These are phyloP conservation scores for Nyssa sinensis DNA, from an alignment of 148 eudicot species.

Conservation along the genomic window DNA sequence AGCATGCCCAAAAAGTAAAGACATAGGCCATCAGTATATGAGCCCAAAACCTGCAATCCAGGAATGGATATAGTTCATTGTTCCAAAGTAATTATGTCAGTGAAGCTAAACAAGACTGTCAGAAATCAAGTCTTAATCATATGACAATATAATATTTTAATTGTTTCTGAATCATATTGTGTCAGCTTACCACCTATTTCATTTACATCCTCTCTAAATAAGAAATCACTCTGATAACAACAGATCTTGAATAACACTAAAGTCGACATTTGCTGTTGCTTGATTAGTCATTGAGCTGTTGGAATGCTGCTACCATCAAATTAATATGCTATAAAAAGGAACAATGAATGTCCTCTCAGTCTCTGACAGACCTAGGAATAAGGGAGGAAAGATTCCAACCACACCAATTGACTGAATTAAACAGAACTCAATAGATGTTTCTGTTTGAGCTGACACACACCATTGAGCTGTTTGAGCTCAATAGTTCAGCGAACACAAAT, in stretches of 20 bases:
- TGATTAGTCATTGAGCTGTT: background rate
- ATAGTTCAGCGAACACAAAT: background rate
- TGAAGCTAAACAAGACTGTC: background rate
- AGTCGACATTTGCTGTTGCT: too few relatives aligned
- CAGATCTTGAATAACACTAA: too few relatives aligned
- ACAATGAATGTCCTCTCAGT: background rate
- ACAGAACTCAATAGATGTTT: background rate
- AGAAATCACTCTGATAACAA: too few relatives aligned
- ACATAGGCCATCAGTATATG: conserved; percentile 82
- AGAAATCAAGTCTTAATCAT: background rate
- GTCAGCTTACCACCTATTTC: background rate
- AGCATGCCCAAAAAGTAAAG: conserved; percentile 84
- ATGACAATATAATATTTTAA: background rate
- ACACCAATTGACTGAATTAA: background rate
- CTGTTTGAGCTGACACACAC: too few relatives aligned
- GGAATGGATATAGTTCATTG: conserved; percentile 10
- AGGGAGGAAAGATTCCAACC: background rate
- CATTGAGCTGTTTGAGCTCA: too few relatives aligned
- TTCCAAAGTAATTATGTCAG: background rate
- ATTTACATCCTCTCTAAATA: background rate
- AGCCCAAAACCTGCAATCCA: conserved; percentile 73
- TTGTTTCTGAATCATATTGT: background rate
- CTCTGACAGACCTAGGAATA: background rate
- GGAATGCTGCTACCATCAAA: background rate
- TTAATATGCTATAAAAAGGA: background rate